Base-by-base conservation (phyloP, 1,139 yeast genomes). In the Candida smagusa region DNA sequence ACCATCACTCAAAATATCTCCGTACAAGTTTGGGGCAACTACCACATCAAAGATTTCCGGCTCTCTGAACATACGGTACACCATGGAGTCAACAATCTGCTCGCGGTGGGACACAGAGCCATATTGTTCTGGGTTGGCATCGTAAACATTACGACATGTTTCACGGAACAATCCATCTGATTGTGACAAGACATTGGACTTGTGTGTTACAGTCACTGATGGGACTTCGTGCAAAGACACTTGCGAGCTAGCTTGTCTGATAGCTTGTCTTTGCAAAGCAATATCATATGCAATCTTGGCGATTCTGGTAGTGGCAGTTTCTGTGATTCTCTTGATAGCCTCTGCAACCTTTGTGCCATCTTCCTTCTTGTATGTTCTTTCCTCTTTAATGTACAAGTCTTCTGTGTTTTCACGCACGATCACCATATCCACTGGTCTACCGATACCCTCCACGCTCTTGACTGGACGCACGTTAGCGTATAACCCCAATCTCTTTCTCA, bases 71-170 rank as follows among this genome's bases (percentile, higher is more conserved):
- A 92, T 80, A 63, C 96, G 80, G 79, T 92, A 92, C 42, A 92
- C 98, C 98, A 94, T 92, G 21, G 97, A 89, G 71, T 92, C 98
- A 36, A 92, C 97, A 59, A 92, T 90, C 72, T 92, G 98, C 69
- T 92, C 98, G 60, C 86, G 86, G 65, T 88, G 76, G 32, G 70
- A 74, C 41, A 89, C 71, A 28, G 75, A 59, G 22, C 71, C 71
- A 59, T 74, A 86, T 50, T 68, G 64, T 40, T 70, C 80, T 40
- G 70, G 66, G 66, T 82, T 77, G 42, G 79, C 74, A 50, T 83
- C 84, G 66, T 84, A 89, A 35, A 86, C 83, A 43, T 76, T 74
- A 59, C 81, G 82, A 61, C 94, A 80, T 31, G 92, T 78, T 72
- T 92, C 97, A 62, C 98, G 83, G 83, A 92, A 92, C 53, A 92